A percentile compares a stretch with the other conserved stretches of the same genome.
phyloP scores from a whole-genome alignment of 306 rosid genomes.

The Lathyrus aphaca region DNA sequence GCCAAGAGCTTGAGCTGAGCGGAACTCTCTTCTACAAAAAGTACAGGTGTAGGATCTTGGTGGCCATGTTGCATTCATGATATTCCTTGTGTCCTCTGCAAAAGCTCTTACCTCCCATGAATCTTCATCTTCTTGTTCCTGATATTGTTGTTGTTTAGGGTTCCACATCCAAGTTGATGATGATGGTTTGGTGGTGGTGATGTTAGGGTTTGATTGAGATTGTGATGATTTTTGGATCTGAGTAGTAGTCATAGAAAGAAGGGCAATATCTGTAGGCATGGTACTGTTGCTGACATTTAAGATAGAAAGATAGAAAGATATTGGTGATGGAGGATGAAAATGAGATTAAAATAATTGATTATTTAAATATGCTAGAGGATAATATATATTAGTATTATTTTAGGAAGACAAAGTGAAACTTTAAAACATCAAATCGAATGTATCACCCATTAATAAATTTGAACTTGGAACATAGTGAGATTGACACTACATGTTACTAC shows the following conservation, averaged over 20 bases:
- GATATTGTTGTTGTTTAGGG: constrained; percentile 46
- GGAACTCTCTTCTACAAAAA: constrained; percentile 80
- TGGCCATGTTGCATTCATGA: constrained; percentile 91
- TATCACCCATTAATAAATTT: constrained; percentile 59
- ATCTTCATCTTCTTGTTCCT: constrained; percentile 60
- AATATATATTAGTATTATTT: constrained; percentile 12
- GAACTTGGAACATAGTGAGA: constrained; percentile 53
- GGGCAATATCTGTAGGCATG: constrained; percentile 76
- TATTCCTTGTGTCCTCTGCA: constrained; percentile 81
- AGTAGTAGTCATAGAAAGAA: constrained; percentile 55
- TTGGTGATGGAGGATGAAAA: constrained; percentile 44
- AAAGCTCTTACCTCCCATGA: constrained; percentile 94
- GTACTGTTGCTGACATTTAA: constrained; percentile 62
- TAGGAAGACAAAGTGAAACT: constrained; percentile 62
- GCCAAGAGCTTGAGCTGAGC: constrained; percentile 95
- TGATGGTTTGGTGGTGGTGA: background rate
- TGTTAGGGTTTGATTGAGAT: constrained; percentile 56
- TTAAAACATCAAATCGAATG: constrained; percentile 54
- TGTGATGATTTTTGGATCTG: constrained; percentile 56
- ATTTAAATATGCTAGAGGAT: constrained; percentile 40
- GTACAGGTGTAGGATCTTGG: constrained; percentile 92
- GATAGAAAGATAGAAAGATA: constrained; percentile 44
- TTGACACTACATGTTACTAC: constrained; percentile 15
- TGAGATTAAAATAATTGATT: constrained; percentile 34
- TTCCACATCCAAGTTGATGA: constrained; percentile 67